Evolutionary conservation across 2,329 filamentous ascomycete genomes (phyloP).

Genomic region (Scorias spongiosa): DNA sequence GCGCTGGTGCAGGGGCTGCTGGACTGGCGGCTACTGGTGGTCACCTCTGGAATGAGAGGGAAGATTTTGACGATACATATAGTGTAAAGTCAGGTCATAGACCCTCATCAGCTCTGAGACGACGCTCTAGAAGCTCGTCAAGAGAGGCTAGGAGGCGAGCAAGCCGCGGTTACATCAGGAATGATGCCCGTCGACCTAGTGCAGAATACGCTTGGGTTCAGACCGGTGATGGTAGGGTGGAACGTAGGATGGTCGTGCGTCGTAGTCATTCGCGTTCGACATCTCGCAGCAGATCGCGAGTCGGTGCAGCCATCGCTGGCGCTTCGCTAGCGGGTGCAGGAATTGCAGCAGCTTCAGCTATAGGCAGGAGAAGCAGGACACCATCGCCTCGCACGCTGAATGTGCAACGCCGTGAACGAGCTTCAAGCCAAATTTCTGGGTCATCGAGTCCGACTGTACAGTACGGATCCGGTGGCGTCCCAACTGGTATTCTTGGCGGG

Average conservation of each 20-base stretch:
- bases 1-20: conserved; percentile 39
- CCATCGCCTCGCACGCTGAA: background rate
- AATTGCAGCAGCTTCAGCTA: conserved; percentile 7
- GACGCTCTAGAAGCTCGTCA: conserved; percentile 18
- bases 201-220: conserved; percentile 14
- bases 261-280: conserved; percentile 10
- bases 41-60: conserved; percentile 34
- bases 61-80: conserved; percentile 46
- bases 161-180: conserved; percentile 12
- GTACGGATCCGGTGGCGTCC: background rate
- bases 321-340: conserved; percentile 13
- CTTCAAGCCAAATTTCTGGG: background rate
- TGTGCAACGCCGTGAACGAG: background rate
- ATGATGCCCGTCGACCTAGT: conserved; percentile 2
- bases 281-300: conserved; percentile 18
- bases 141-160: conserved; percentile 16
- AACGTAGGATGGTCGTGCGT: conserved; percentile 9
- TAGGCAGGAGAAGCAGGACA: background rate
- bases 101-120: conserved; percentile 19
- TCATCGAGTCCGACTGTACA: background rate
- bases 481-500: conserved; percentile 9
- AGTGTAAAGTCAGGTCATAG: conserved; percentile 40
- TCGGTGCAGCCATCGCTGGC: conserved; percentile 9
- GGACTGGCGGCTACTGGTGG: conserved; percentile 38
- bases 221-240: conserved; percentile 17